Percentiles rank a stretch among this genome's conserved stretches.
phyloP scores from a whole-genome alignment of 2,329 filamentous ascomycete genomes.

The Rhynchosporium agropyri region DNA sequence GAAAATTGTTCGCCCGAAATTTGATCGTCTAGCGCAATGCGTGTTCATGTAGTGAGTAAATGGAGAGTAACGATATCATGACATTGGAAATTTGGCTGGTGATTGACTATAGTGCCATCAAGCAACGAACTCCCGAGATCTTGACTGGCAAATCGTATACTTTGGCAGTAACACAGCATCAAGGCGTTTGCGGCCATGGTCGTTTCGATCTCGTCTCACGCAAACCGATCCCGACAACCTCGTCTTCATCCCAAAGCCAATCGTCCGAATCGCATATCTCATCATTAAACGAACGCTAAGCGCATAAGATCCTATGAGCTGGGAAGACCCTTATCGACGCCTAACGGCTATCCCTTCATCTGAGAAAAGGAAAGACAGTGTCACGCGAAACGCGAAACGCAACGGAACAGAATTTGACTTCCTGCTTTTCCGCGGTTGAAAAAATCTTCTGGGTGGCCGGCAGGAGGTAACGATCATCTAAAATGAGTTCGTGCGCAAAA shows the following conservation, averaged over 20 bases:
- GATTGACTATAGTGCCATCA: too few relatives aligned
- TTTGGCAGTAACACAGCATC: too few relatives aligned
- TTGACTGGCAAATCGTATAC: too few relatives aligned
- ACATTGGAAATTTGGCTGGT: too few relatives aligned
- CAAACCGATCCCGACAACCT: not conserved
- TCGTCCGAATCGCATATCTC: conserved; percentile 10
- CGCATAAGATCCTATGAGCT: not conserved
- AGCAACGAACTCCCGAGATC: too few relatives aligned
- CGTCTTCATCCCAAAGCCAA: conserved; percentile 1
- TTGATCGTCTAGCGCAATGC: too few relatives aligned
- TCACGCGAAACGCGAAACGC: not conserved
- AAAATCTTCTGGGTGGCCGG: not conserved
- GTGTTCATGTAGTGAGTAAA: too few relatives aligned
- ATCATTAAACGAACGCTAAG: not conserved
- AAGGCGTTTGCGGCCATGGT: too few relatives aligned
- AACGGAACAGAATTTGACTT: not conserved
- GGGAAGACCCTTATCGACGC: not conserved
- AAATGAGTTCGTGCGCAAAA: too few relatives aligned
- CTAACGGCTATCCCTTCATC: not conserved
- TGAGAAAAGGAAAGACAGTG: not conserved
- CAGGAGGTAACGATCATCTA: not conserved
- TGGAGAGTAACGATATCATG: too few relatives aligned
- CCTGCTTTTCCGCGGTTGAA: not conserved
- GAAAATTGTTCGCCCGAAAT: too few relatives aligned
- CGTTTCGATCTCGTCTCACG: not conserved